phyloP scores from a whole-genome alignment of 148 eudicot genomes.

The Hydrangea macrophylla region DNA sequence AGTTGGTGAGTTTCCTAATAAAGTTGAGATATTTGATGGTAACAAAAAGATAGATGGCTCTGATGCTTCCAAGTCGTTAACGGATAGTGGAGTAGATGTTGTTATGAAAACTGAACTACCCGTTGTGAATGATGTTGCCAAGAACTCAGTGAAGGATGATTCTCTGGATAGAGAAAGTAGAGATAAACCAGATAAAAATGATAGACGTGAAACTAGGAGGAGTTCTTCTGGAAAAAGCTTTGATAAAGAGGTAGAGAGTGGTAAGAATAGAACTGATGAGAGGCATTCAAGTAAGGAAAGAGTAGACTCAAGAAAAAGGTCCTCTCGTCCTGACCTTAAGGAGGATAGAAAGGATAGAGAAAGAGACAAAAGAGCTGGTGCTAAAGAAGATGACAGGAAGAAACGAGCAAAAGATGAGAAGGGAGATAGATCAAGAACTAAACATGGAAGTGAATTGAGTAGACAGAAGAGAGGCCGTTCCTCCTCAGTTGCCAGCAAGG shows the following conservation, averaged over 20 bases:
- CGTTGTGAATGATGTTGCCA: conserved; percentile 22
- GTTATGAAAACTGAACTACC: conserved; percentile 32
- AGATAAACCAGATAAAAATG: conserved; percentile 35
- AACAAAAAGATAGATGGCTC: conserved; percentile 18
- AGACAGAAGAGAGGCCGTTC: conserved; percentile 69
- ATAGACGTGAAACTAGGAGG: conserved; percentile 45
- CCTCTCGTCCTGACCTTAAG: conserved; percentile 47
- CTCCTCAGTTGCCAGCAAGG: conserved; percentile 58
- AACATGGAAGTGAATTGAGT: conserved; percentile 47
- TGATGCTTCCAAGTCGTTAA: conserved; percentile 37
- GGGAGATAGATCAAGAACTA: conserved; percentile 60
- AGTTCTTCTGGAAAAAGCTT: conserved; percentile 41
- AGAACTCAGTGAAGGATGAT: conserved; percentile 37
- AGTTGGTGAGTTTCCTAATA: conserved; percentile 21
- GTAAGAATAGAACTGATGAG: conserved; percentile 43
- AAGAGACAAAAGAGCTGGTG: conserved; percentile 45
- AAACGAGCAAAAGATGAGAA: conserved; percentile 54
- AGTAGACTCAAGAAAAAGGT: conserved; percentile 46
- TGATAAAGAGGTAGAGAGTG: conserved; percentile 33
- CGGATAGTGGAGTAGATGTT: conserved; percentile 29
- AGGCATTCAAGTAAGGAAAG: conserved; percentile 47
- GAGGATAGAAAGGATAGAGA: conserved; percentile 53
- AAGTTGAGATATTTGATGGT: conserved; percentile 17
- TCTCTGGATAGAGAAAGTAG: conserved; percentile 37
- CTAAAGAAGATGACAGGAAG: conserved; percentile 48